phyloP scores from a whole-genome alignment of 495 filamentous ascomycete species.

The Pyronema domesticum region DNA sequence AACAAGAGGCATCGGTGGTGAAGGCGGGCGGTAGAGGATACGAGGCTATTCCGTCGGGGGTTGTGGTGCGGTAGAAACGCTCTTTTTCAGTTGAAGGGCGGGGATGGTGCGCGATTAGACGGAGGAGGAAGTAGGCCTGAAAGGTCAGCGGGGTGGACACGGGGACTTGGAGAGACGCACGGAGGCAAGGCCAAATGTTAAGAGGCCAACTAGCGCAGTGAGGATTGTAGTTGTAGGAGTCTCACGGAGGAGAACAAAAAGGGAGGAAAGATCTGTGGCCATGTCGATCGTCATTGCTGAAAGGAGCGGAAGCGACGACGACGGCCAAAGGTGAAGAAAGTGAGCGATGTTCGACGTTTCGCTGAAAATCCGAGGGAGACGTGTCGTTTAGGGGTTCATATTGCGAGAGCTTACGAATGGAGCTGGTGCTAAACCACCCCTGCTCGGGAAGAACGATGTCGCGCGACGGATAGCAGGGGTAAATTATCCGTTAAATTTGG shows the following conservation, averaged over 20 bases:
- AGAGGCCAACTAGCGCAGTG: not conserved
- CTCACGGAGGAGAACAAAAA: not conserved
- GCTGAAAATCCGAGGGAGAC: not conserved
- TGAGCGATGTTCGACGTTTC: not conserved
- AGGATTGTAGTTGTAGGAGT: not conserved
- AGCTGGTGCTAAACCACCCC: not conserved
- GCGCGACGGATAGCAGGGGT: no score
- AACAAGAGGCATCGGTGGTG: constrained; percentile 34
- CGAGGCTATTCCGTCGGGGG: constrained; percentile 43
- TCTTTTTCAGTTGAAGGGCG: constrained; percentile 59
- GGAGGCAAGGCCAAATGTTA: not conserved
- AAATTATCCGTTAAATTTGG: no score
- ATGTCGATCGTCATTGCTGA: not conserved
- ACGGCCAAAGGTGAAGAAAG: not conserved
- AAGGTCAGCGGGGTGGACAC: not conserved
- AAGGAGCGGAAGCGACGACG: not conserved
- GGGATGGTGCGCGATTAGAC: constrained; percentile 61
- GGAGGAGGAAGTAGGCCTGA: constrained; percentile 54
- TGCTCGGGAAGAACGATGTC: no score
- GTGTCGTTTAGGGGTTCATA: not conserved
- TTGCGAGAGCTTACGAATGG: not conserved
- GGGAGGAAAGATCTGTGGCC: not conserved
- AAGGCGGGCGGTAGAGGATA: constrained; percentile 38
- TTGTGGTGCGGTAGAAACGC: constrained; percentile 64
- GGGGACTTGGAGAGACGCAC: not conserved